Evolutionary conservation across 164 flowering plant species (phyloP), one percentile per base, ranked within the genome.

Genomic region (Cinnamomum chago): DNA sequence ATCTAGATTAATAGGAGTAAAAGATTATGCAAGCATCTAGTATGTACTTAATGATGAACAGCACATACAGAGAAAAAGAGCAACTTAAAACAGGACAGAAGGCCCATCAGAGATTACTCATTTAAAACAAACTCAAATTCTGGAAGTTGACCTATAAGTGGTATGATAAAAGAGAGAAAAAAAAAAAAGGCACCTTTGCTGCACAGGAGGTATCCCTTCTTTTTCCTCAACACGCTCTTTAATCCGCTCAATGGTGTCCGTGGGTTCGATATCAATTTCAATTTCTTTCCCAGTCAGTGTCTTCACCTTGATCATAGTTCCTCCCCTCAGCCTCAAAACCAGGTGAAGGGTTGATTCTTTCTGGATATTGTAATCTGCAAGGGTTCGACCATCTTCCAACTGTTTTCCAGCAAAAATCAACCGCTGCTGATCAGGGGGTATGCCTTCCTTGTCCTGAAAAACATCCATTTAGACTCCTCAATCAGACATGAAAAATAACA

Each of bases 181-280:
- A 13, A 58, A 77, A 50, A 50, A 17, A 28, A 3, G 33, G 4
- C 33, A 74, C 85, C 85, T 80, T 72, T 80, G 85, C 71, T 83
- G 85, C 33, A 83, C 85, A 1, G 85, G 85, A 65, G 85, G 85
- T 12, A 83, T 83, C 68, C 85, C 85, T 81, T 83, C 85, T 47
- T 83, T 81, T 78, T 83, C 85, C 76, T 83, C 85, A 14, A 83
- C 85, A 25, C 85, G 72, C 72, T 82, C 82, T 80, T 82, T 82
- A 50, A 82, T 82, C 62, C 84, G 70, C 17, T 82, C 84, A 72
- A 82, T 82, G 69, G 82, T 77, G 71, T 82, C 84, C 23, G 75
- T 82, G 35, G 82, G 84, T 40, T 82, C 84, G 51, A 82, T 82
- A 70, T 82, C 84, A 58, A 82, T 82, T 74, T 82, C 84, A 28